Percentiles rank a stretch among this genome's conserved stretches.
phyloP scores from a whole-genome alignment of 2,329 filamentous ascomycete genomes.

The Talaromyces marneffei region DNA sequence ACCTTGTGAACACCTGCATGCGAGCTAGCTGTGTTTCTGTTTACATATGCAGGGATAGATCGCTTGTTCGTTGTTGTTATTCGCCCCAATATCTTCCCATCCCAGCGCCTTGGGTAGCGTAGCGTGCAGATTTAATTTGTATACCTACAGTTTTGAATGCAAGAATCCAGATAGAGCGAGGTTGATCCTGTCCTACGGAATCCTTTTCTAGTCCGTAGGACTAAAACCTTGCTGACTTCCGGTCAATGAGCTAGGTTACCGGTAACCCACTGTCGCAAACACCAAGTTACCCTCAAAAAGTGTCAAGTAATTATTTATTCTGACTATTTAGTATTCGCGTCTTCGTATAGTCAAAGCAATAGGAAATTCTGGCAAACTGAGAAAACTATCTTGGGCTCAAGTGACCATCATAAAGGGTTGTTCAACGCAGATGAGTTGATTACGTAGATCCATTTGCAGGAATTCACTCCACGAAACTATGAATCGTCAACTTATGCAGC shows the following conservation, averaged over 20 bases:
- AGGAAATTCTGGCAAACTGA: neutral
- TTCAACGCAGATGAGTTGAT: neutral
- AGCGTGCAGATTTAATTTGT: neutral
- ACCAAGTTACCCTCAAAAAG: neutral
- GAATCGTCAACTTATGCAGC: neutral
- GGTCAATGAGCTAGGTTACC: neutral
- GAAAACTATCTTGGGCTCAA: neutral
- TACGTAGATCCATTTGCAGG: neutral
- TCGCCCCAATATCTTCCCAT: neutral
- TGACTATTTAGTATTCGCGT: neutral
- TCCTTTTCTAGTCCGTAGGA: neutral
- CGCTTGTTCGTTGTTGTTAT: neutral
- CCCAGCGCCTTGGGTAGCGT: conserved; percentile 1
- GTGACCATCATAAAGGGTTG: neutral
- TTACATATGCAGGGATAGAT: neutral
- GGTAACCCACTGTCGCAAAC: neutral
- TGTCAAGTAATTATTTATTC: neutral
- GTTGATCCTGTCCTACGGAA: neutral
- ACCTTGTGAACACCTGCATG: neutral
- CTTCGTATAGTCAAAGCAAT: neutral
- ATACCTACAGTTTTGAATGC: neutral
- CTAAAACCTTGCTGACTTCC: neutral
- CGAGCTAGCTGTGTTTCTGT: neutral
- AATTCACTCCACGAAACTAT: neutral
- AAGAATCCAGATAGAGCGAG: neutral